phyloP scores from a whole-genome alignment of 1,284 basidiomycete species.

The Ustilago loliicola region DNA sequence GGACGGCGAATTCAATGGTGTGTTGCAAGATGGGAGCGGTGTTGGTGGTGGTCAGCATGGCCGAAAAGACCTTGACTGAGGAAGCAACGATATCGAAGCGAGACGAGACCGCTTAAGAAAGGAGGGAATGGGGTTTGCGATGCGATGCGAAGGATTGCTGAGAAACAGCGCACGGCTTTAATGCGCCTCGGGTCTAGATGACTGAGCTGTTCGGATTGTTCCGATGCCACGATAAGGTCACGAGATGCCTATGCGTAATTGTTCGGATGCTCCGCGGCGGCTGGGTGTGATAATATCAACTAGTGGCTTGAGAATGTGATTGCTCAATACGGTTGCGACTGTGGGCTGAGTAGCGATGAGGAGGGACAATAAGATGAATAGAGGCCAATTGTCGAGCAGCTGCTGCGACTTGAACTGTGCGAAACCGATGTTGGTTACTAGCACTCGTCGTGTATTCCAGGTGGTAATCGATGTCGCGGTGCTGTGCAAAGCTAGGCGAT shows the following conservation, averaged over 20 bases:
- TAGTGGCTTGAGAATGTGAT: background rate
- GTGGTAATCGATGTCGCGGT: too few relatives aligned
- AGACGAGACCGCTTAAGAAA: background rate
- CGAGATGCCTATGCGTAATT: background rate
- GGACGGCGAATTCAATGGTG: conserved; percentile 30
- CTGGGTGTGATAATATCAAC: background rate
- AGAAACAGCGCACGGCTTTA: too few relatives aligned
- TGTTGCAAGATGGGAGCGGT: conserved; percentile 34
- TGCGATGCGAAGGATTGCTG: background rate
- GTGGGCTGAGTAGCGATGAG: too few relatives aligned
- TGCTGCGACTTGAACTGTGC: too few relatives aligned
- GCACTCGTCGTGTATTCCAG: too few relatives aligned
- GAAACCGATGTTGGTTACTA: too few relatives aligned
- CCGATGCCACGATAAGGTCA: background rate
- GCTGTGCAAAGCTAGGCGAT: too few relatives aligned
- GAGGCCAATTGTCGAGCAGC: too few relatives aligned
- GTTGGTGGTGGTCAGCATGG: conserved; percentile 41
- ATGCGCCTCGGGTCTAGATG: background rate
- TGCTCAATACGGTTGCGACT: background rate
- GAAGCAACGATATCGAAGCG: background rate
- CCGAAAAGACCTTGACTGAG: background rate
- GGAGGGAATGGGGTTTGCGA: background rate
- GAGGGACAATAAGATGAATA: too few relatives aligned
- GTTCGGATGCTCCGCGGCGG: background rate
- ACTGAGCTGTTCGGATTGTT: background rate